Evolutionary conservation across 2,329 filamentous ascomycete genomes (phyloP).

Genomic region (Emergomyces pasteurianus): DNA sequence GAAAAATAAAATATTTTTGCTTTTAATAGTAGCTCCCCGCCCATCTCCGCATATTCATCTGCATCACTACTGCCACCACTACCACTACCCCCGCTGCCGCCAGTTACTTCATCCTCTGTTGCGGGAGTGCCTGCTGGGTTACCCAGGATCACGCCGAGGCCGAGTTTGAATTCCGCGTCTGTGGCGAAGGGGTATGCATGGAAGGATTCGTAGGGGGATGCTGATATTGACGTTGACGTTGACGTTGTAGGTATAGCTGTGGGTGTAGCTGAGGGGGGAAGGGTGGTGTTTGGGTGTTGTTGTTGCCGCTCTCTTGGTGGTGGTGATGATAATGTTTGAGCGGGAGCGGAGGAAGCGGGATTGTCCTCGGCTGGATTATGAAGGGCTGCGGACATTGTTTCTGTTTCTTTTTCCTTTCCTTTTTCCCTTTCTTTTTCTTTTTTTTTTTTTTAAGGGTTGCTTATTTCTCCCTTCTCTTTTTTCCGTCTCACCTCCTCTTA

Average conservation of each 20-base stretch:
- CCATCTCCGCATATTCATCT: not conserved
- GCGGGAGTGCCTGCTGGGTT: constrained; percentile 21
- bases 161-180: constrained; percentile 35
- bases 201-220: constrained; percentile 21
- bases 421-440: not conserved
- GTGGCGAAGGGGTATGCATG: constrained; percentile 28
- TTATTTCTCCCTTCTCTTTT: not conserved
- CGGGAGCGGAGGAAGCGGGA: not conserved
- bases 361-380: not conserved
- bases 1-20: not conserved
- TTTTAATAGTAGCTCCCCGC: not conserved
- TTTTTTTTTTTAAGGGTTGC: not conserved
- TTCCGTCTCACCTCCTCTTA: too few relatives aligned
- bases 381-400: not conserved
- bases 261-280: not conserved
- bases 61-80: not conserved
- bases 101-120: constrained; percentile 16
- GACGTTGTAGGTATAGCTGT: not conserved
- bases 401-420: too few relatives aligned
- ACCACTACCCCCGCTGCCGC: not conserved
- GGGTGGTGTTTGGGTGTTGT: constrained; percentile 1
- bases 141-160: constrained; percentile 36
- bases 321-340: not conserved
- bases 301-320: not conserved
- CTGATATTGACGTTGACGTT: not conserved